phyloP scores from a whole-genome alignment of 2,329 filamentous ascomycete genomes.

The Diaporthe capsici region DNA sequence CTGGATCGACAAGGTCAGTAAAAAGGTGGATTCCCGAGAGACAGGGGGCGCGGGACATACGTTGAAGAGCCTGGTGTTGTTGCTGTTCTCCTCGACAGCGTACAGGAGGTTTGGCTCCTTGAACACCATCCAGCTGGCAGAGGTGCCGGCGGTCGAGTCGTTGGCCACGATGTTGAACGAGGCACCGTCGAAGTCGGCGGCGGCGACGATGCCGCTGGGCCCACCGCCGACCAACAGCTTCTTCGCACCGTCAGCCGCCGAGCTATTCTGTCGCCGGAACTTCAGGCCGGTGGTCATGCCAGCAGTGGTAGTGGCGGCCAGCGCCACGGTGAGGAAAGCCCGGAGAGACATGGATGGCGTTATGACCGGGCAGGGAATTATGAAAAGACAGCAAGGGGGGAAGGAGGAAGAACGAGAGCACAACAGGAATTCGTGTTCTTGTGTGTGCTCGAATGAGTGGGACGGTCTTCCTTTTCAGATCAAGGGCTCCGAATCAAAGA shows the following conservation, averaged over 20 bases:
- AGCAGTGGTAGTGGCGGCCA: constrained; percentile 11
- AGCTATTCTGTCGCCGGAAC: constrained; percentile 4
- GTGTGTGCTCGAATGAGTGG: not conserved
- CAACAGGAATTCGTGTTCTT: not conserved
- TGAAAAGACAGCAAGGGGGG: not conserved
- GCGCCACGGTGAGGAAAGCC: constrained; percentile 7
- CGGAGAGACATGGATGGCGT: constrained; percentile 5
- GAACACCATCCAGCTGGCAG: constrained; percentile 63
- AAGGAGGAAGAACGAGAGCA: not conserved
- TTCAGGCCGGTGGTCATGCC: not conserved
- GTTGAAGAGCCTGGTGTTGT: constrained; percentile 56
- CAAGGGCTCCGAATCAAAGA: not conserved
- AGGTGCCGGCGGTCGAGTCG: constrained; percentile 48
- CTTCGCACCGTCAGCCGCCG: constrained; percentile 35
- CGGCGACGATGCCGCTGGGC: constrained; percentile 55
- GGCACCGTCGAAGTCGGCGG: constrained; percentile 58
- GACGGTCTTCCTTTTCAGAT: not conserved
- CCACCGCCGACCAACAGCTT: constrained; percentile 58
- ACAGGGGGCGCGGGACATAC: constrained; percentile 35
- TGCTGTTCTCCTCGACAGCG: constrained; percentile 62
- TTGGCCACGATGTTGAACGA: constrained; percentile 57
- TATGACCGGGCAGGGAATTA: not conserved
- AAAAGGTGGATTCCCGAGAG: not conserved
- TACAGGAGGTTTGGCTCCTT: constrained; percentile 58
- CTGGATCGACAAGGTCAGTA: constrained; percentile 32